Percentiles rank a stretch among this genome's conserved stretches.
Conservation (phyloP, 129 eudicot genomes). For the Deinandra increscens region DNA sequence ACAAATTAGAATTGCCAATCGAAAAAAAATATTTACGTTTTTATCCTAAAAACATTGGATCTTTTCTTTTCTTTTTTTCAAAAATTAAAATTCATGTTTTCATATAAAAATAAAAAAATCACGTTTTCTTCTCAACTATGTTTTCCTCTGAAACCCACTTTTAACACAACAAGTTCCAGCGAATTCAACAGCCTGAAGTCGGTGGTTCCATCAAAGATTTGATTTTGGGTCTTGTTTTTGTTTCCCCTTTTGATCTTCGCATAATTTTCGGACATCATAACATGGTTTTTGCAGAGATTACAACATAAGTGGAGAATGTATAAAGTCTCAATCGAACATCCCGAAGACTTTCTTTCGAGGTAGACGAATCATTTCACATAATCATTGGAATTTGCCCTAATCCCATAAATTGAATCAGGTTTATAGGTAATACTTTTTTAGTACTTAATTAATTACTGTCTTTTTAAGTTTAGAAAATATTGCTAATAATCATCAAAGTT, state of each 20-base stretch:
- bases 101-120: background rate
- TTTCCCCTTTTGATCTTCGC: background rate
- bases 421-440: background rate
- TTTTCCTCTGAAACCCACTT: background rate
- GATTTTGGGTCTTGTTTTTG: background rate
- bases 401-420: background rate
- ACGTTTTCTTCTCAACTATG: background rate
- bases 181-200: background rate
- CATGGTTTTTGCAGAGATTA: background rate
- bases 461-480: background rate
- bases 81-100: background rate
- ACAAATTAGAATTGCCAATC: too few species aligned
- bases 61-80: too few species aligned
- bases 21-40: too few species aligned
- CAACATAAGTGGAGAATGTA: background rate
- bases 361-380: background rate
- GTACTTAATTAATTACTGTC: background rate
- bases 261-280: background rate
- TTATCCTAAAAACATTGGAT: too few species aligned
- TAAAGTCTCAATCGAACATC: constrained; percentile 2
- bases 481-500: background rate
- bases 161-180: background rate
- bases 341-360: background rate
- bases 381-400: background rate
- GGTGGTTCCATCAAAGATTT: background rate